Evolutionary conservation across 1,139 yeast species (phyloP).

Genomic region (Candida sojae): DNA sequence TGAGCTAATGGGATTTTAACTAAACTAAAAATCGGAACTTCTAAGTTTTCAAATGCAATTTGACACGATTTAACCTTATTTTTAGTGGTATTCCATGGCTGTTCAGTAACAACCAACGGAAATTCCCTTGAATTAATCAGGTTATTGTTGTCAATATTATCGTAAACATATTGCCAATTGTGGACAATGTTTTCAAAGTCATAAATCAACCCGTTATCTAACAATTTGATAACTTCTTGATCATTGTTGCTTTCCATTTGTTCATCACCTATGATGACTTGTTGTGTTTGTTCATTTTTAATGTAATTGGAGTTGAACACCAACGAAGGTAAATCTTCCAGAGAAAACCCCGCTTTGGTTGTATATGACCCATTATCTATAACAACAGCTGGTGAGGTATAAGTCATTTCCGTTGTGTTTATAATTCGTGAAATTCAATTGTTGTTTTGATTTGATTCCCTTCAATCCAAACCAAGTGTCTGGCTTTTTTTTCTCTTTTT

Average conservation of each 20-base stretch:
- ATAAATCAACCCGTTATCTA: constrained; percentile 66
- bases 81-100: constrained; percentile 59
- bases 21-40: constrained; percentile 68
- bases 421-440: not conserved
- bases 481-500: not conserved
- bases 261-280: constrained; percentile 53
- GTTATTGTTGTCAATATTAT: constrained; percentile 44
- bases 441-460: constrained; percentile 4
- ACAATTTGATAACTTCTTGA: constrained; percentile 59
- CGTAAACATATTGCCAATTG: constrained; percentile 62
- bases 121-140: constrained; percentile 51
- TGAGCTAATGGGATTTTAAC: constrained; percentile 72
- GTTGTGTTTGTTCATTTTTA: constrained; percentile 23
- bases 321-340: constrained; percentile 62
- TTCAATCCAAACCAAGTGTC: not conserved
- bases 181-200: constrained; percentile 63
- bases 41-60: constrained; percentile 62
- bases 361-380: constrained; percentile 68
- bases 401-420: constrained; percentile 22
- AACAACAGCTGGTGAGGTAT: constrained; percentile 58
- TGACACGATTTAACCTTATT: constrained; percentile 55
- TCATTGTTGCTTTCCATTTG: constrained; percentile 42
- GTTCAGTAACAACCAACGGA: constrained; percentile 69
- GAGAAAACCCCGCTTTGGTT: constrained; percentile 72
- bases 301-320: constrained; percentile 59